Evolutionary conservation across 1,284 basidiomycete species (phyloP).

Genomic region (Agaricales sp.): DNA sequence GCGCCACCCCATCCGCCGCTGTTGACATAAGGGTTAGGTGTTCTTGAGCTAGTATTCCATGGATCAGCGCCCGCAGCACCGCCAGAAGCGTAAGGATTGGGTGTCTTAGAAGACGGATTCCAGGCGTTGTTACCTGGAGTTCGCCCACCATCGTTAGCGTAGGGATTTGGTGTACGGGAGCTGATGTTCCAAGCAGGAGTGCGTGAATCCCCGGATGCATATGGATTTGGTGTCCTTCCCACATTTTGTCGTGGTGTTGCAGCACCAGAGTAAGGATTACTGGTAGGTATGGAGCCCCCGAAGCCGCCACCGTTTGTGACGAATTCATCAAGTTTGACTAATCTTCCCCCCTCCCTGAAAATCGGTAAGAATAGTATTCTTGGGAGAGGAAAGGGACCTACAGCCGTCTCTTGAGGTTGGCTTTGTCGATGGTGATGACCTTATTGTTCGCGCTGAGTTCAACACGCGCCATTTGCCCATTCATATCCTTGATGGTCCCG

Average conservation of each 20-base stretch:
- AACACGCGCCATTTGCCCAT: slow-evolving; percentile 80
- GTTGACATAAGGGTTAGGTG: slow-evolving; percentile 45
- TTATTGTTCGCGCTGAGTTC: slow-evolving; percentile 90
- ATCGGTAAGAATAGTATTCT: neutral
- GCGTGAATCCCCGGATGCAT: slow-evolving; percentile 38
- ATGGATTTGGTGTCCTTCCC: slow-evolving; percentile 51
- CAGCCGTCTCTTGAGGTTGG: slow-evolving; percentile 71
- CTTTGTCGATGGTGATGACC: slow-evolving; percentile 79
- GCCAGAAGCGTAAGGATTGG: slow-evolving; percentile 48
- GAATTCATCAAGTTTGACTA: slow-evolving; percentile 38
- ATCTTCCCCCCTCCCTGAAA: slow-evolving; percentile 6
- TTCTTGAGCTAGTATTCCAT: slow-evolving; percentile 45
- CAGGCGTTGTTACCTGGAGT: slow-evolving; percentile 43
- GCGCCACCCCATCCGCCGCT: slow-evolving; percentile 25
- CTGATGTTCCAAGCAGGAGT: slow-evolving; percentile 58
- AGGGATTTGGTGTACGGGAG: slow-evolving; percentile 65
- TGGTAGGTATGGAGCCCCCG: slow-evolving; percentile 21
- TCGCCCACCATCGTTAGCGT: slow-evolving; percentile 36
- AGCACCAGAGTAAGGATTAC: slow-evolving; percentile 33
- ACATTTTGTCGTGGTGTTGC: slow-evolving; percentile 28
- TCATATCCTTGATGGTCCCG: slow-evolving; percentile 93
- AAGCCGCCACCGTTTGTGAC: slow-evolving; percentile 9
- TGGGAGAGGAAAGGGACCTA: slow-evolving; percentile 30
- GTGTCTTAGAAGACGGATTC: slow-evolving; percentile 43
- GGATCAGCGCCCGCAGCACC: slow-evolving; percentile 39